Percentiles rank a stretch among this genome's conserved stretches.
phyloP scores from a whole-genome alignment of 108 stramenopile species.

The Cyclotella sp. region DNA sequence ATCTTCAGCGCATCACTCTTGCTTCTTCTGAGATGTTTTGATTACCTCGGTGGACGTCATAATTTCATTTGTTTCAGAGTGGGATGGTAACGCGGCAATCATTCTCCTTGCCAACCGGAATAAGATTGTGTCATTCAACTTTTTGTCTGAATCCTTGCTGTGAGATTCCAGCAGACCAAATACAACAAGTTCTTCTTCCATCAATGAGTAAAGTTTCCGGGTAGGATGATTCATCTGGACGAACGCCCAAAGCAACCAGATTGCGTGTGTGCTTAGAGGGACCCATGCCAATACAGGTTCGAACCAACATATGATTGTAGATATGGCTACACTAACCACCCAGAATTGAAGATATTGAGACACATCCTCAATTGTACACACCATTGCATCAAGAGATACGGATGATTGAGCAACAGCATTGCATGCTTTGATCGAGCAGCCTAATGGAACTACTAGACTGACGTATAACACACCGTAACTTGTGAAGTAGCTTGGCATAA shows the following conservation, averaged over 20 bases:
- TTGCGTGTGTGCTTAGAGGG: constrained; percentile 80
- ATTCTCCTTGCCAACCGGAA: neutral
- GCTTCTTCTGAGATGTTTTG: constrained; percentile 8
- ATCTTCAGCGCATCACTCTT: neutral
- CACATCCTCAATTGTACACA: constrained; percentile 27
- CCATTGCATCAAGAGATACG: constrained; percentile 19
- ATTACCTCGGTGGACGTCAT: neutral
- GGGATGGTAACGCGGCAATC: constrained; percentile 8
- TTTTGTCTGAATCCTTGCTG: neutral
- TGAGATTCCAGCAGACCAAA: constrained; percentile 57
- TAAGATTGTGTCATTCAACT: neutral
- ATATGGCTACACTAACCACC: constrained; percentile 63
- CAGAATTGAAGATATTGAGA: constrained; percentile 78
- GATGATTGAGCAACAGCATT: constrained; percentile 18
- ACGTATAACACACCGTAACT: constrained; percentile 80
- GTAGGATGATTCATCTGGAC: constrained; percentile 62
- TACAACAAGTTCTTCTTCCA: constrained; percentile 66
- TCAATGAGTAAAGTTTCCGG: constrained; percentile 43
- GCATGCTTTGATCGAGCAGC: constrained; percentile 53
- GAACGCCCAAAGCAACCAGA: constrained; percentile 70
- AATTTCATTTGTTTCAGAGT: neutral
- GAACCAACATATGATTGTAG: constrained; percentile 53
- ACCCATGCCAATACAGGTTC: constrained; percentile 76
- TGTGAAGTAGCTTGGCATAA: constrained; percentile 85
- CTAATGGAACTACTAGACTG: constrained; percentile 69